Conservation (phyloP, 1,139 yeast genomes). For the Geotrichum carabidarum region DNA sequence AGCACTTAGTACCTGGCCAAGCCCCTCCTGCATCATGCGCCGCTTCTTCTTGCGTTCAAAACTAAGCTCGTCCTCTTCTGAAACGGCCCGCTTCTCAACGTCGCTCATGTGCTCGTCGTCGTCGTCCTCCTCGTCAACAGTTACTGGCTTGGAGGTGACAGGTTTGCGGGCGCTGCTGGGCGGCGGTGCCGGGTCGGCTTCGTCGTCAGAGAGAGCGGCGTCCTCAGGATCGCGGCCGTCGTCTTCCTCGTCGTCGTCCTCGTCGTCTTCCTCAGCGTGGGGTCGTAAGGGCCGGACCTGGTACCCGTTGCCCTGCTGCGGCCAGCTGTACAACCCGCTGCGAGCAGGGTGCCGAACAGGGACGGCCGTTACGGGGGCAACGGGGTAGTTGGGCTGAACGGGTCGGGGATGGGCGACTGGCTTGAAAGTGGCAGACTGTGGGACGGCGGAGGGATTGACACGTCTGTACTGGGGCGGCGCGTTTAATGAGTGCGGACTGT, state of each 20-base stretch:
- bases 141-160: not conserved
- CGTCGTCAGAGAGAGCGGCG: conserved; percentile 30
- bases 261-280: conserved; percentile 13
- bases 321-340: not conserved
- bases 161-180: conserved; percentile 2
- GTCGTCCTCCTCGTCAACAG: conserved; percentile 12
- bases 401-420: not conserved
- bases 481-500: conserved; percentile 14
- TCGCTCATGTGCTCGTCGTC: conserved; percentile 20
- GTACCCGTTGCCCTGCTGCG: not conserved
- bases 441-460: not conserved
- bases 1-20: not conserved
- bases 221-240: conserved; percentile 32
- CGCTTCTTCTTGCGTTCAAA: conserved; percentile 4
- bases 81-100: conserved; percentile 20
- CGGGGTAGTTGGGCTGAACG: not conserved
- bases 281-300: not conserved
- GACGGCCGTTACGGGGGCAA: conserved; percentile 10
- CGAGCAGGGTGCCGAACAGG: not conserved
- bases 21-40: not conserved
- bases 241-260: conserved; percentile 27
- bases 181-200: conserved; percentile 15
- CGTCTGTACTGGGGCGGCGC: not conserved
- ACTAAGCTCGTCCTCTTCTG: conserved; percentile 20
- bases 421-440: not conserved